Evolutionary conservation across 1,284 basidiomycete species (phyloP).

Genomic region (Ceratobasidium sp.): DNA sequence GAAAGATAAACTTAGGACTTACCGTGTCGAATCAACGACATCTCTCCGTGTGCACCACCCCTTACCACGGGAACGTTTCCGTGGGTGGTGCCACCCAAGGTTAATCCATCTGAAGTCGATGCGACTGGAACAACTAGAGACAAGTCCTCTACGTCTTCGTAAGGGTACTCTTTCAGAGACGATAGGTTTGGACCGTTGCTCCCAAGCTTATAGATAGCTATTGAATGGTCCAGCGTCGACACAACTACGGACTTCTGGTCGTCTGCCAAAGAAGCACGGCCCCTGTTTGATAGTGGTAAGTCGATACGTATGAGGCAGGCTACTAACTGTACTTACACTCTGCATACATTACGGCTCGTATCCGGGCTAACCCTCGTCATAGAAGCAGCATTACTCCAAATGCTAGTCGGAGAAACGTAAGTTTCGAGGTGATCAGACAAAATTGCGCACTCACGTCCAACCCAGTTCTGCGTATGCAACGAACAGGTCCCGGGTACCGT

Average conservation of each 20-base stretch:
- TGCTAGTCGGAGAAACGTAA: neutral
- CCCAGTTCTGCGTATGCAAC: neutral
- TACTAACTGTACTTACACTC: neutral
- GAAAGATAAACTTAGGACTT: neutral
- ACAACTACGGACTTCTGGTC: neutral
- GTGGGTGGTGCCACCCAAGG: neutral
- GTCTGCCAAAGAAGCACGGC: neutral
- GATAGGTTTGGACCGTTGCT: neutral
- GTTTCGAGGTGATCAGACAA: neutral
- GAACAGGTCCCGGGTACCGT: neutral
- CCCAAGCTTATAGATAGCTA: neutral
- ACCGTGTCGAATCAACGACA: slow-evolving; percentile 12
- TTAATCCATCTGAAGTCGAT: neutral
- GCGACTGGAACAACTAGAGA: neutral
- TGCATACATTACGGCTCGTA: neutral
- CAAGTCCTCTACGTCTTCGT: neutral
- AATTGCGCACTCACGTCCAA: neutral
- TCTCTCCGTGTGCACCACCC: neutral
- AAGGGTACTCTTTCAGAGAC: slow-evolving; percentile 1
- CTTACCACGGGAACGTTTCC: neutral
- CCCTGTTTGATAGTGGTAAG: neutral
- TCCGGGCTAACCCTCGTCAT: neutral
- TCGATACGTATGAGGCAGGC: no score
- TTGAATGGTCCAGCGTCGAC: neutral
- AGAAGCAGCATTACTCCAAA: neutral